Base-by-base conservation (phyloP, 2,329 filamentous ascomycete species). In the Plenodomus tracheiphilus region DNA sequence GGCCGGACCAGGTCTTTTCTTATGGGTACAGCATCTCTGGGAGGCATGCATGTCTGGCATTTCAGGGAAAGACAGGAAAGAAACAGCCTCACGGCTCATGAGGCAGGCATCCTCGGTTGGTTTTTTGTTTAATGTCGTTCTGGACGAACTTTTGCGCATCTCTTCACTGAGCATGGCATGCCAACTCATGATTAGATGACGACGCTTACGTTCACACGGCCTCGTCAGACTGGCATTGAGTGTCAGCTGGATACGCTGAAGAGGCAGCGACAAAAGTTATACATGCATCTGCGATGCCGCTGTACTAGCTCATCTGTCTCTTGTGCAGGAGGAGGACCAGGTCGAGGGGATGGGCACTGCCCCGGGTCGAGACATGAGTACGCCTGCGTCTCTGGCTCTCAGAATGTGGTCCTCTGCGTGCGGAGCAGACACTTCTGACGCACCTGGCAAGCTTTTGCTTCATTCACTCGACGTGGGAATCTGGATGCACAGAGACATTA, bases 31-130 rank as follows among this genome's bases (percentile, higher is more conserved):
- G 76, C 73, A 71, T 72, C 67, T 72, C 70, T 71, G 71, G 72
- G 72, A 74, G 72, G 74, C 65, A 68, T 64, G 71, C 68, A 74
- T 72, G 66, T 75, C 66, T 58, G 66, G 71, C 73, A 75, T 73
- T 75, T 73, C 61, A 61, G 47, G 48, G 58, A 72, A 66, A 67
- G 62, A 74, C 60, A 64, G 66, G 65, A 65, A 32, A 32, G 60
- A 54, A 59, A 71, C 55, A 69, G 74, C 73, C 74, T 74, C 74
- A 69, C 74, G 74, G 74, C 74, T 67, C 62, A 66, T 61, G 66
- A 66, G 67, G 67, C 67, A 59, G 72, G 73, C 50, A 69, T 68
- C 67, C 62, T 73, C 66, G 69, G 61, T 66, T 62, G 57, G 53
- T 43, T 39, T 34, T 69, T 65, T 65, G 69, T 66, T 68, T 70